Conservation (phyloP, 805 yeast genomes). For the Candida coleopterorum region DNA sequence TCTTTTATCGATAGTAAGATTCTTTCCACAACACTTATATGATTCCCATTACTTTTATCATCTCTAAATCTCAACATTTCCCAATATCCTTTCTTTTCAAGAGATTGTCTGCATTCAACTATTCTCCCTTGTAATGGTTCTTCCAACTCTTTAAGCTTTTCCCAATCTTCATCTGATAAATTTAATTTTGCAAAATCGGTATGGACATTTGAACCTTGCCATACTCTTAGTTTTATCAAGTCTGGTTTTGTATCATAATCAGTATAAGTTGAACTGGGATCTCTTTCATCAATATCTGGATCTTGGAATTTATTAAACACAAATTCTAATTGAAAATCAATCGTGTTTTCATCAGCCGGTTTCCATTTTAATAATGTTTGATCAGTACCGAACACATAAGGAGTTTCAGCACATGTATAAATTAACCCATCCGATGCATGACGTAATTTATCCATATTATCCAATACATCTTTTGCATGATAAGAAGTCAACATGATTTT, state of each 20-base stretch:
- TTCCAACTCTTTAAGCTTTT: constrained; percentile 54
- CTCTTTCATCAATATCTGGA: constrained; percentile 59
- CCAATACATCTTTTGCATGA: constrained; percentile 69
- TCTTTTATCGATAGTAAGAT: constrained; percentile 82
- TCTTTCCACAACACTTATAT: constrained; percentile 71
- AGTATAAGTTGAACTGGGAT: constrained; percentile 64
- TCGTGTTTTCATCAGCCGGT: constrained; percentile 91
- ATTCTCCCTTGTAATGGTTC: constrained; percentile 89
- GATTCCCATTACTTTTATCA: constrained; percentile 88
- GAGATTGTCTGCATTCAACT: constrained; percentile 74
- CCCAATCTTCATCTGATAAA: constrained; percentile 76
- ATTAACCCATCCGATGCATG: constrained; percentile 94
- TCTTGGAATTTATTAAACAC: constrained; percentile 57
- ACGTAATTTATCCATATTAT: constrained; percentile 64
- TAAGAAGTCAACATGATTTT: constrained; percentile 85
- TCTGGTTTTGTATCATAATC: constrained; percentile 81
- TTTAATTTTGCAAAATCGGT: constrained; percentile 62
- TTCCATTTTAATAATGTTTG: constrained; percentile 88
- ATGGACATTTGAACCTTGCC: constrained; percentile 70
- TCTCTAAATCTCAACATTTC: constrained; percentile 83
- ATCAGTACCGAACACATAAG: constrained; percentile 88
- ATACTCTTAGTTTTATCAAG: constrained; percentile 56
- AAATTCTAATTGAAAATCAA: constrained; percentile 75
- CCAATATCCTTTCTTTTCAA: constrained; percentile 62
- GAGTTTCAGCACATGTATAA: constrained; percentile 85